A percentile compares a stretch with the other conserved stretches of the same genome.
These are phyloP conservation scores for Rhizopus stolonifer DNA, from an alignment of 371 early-diverging fungal genomes.

Conservation along the genomic window DNA sequence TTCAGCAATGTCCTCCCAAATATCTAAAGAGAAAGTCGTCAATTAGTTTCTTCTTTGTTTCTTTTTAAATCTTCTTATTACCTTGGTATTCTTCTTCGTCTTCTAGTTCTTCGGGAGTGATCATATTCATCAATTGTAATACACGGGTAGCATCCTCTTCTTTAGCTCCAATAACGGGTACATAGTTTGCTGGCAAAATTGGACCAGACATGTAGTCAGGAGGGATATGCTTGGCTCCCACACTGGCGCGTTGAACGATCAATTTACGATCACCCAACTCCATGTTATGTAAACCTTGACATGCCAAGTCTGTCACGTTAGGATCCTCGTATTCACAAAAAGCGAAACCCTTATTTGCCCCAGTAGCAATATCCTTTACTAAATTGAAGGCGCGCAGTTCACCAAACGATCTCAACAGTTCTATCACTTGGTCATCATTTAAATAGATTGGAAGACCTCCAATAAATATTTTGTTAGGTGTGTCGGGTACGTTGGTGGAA, in stretches of 20 bases:
- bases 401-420: conserved; percentile 91
- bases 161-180: conserved; percentile 33
- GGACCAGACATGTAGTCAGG: conserved; percentile 12
- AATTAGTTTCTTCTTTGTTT: too few relatives aligned
- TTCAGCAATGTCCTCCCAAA: conserved; percentile 87
- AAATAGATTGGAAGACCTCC: conserved; percentile 91
- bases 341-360: conserved; percentile 93
- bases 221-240: conserved; percentile 66
- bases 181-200: conserved; percentile 17
- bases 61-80: too few relatives aligned
- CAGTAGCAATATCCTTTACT: conserved; percentile 81
- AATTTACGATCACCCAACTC: conserved; percentile 91
- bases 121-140: conserved; percentile 94
- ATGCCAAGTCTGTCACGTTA: conserved; percentile 86
- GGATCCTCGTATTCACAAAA: conserved; percentile 95
- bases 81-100: conserved; percentile 89
- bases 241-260: conserved; percentile 93
- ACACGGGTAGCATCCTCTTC: conserved; percentile 73
- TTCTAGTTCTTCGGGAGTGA: conserved; percentile 82
- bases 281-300: conserved; percentile 94
- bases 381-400: conserved; percentile 89
- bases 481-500: conserved; percentile 83
- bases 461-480: conserved; percentile 92
- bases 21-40: too few relatives aligned
- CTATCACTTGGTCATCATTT: conserved; percentile 91